Evolutionary conservation across 2,329 filamentous ascomycete species (phyloP).

Genomic region (Alternaria brassicicola): DNA sequence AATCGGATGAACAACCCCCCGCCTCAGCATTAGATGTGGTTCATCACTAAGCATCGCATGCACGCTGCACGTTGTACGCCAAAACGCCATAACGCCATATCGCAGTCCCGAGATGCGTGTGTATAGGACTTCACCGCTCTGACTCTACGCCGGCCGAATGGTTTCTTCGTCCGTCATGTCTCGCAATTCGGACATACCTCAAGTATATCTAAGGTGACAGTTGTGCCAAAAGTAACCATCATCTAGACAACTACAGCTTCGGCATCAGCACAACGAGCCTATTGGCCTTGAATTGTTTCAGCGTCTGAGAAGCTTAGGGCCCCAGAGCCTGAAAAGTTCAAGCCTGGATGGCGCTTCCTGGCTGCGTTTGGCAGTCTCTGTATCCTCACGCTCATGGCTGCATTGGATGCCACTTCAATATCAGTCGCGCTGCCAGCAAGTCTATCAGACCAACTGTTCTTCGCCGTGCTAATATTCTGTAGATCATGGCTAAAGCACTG

Average conservation of each 20-base stretch:
- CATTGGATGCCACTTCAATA: conserved; percentile 69
- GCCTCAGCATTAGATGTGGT: background rate
- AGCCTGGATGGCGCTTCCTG: conserved; percentile 40
- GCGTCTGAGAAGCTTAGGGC: conserved; percentile 14
- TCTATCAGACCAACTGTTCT: background rate
- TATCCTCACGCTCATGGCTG: conserved; percentile 65
- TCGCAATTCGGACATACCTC: background rate
- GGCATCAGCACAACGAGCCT: background rate
- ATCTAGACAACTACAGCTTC: background rate
- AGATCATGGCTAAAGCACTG: conserved; percentile 48
- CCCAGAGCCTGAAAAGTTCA: conserved; percentile 28
- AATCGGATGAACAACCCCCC: conserved; percentile 6
- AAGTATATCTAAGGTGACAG: background rate
- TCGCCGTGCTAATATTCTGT: conserved; percentile 4
- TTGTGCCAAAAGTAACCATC: background rate
- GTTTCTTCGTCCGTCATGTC: background rate
- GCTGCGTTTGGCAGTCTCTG: conserved; percentile 54
- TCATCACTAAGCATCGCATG: background rate
- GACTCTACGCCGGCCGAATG: background rate
- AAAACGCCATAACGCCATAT: background rate
- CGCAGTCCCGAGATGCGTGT: background rate
- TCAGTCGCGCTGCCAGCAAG: conserved; percentile 62
- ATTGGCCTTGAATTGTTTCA: background rate
- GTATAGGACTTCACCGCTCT: background rate
- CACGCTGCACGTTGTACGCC: background rate